phyloP scores from a whole-genome alignment of 257 asterid genomes.

The Lycium ferocissimum region DNA sequence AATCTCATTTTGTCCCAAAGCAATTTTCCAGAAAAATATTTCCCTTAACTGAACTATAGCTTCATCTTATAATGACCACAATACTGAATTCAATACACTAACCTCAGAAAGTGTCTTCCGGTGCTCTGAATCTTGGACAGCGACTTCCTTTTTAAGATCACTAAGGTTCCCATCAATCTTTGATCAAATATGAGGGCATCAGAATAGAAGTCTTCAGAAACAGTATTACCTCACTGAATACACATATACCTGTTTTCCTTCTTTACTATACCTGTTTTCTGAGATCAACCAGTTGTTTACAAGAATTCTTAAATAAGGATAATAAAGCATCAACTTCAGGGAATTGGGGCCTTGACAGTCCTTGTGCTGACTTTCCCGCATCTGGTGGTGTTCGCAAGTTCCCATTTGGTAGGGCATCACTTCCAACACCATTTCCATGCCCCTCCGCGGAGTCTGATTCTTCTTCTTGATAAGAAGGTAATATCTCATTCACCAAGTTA shows the following conservation, averaged over 20 bases:
- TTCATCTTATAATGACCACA: conserved; percentile 22
- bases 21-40: conserved; percentile 12
- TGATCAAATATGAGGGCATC: conserved; percentile 36
- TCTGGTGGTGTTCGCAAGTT: conserved; percentile 71
- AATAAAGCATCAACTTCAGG: conserved; percentile 93
- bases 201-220: conserved; percentile 30
- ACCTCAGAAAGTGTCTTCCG: conserved; percentile 95
- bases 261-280: conserved; percentile 67
- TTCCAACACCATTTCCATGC: conserved; percentile 52
- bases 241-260: neutral
- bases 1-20: conserved; percentile 10
- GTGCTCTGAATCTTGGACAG: conserved; percentile 89
- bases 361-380: conserved; percentile 65
- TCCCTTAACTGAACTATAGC: neutral
- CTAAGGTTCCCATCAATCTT: conserved; percentile 91
- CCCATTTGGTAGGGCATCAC: conserved; percentile 72
- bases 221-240: neutral
- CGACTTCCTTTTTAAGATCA: conserved; percentile 81
- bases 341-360: conserved; percentile 66
- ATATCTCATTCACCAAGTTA: conserved; percentile 81
- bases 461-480: conserved; percentile 87
- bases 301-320: conserved; percentile 84
- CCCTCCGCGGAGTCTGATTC: conserved; percentile 71
- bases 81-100: conserved; percentile 30
- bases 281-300: conserved; percentile 82